phyloP scores from a whole-genome alignment of 2,329 filamentous ascomycete genomes.

The Cladosporium velox region DNA sequence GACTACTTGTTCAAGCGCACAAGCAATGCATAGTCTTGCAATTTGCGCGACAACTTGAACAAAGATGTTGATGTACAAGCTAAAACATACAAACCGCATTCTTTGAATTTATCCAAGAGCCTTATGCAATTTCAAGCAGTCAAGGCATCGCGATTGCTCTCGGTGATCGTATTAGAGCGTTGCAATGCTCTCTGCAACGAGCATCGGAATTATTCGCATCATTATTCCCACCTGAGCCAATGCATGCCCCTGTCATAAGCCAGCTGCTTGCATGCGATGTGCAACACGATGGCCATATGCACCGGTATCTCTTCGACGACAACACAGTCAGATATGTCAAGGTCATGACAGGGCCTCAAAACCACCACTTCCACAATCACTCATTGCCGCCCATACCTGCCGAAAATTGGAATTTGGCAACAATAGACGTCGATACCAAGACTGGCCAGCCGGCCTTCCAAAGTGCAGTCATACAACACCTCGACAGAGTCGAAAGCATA shows the following conservation, averaged over 20 bases:
- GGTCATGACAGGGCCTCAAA: not conserved
- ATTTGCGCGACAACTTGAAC: not conserved
- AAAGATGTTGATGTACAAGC: not conserved
- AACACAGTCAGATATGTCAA: not conserved
- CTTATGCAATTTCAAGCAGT: not conserved
- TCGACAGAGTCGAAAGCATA: not conserved
- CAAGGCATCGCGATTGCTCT: not conserved
- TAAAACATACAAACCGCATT: not conserved
- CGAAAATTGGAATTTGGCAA: not conserved
- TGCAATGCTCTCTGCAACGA: not conserved
- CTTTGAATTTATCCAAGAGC: not conserved
- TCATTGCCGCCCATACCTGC: not conserved
- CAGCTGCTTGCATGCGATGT: not conserved
- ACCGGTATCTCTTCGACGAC: not conserved
- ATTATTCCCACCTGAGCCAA: not conserved
- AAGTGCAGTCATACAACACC: not conserved
- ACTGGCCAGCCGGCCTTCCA: not conserved
- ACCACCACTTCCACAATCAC: not conserved
- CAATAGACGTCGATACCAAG: not conserved
- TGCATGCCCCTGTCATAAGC: not conserved
- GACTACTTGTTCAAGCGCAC: not conserved
- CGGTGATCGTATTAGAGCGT: not conserved
- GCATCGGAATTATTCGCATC: not conserved
- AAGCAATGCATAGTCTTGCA: not conserved
- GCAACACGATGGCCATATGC: not conserved